A percentile compares a stretch with the other conserved stretches of the same genome.
phyloP scores from a whole-genome alignment of 805 yeast genomes.

The Candida quercuum region DNA sequence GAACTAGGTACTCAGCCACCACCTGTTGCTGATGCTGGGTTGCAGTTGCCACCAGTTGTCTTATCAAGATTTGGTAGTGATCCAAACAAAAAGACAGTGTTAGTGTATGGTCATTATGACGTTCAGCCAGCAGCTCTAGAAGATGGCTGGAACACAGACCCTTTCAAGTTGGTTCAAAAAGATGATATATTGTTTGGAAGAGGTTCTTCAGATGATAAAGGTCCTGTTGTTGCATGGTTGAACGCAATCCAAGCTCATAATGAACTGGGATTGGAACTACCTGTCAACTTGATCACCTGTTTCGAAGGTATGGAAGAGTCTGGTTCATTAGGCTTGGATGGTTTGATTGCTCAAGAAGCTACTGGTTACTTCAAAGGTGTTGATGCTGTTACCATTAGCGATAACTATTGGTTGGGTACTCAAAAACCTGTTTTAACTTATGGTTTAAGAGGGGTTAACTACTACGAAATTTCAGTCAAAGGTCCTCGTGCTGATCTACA shows the following conservation, averaged over 20 bases:
- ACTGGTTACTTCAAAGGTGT: constrained; percentile 75
- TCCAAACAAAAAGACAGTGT: constrained; percentile 77
- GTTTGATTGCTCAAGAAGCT: constrained; percentile 75
- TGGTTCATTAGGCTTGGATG: constrained; percentile 90
- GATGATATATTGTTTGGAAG: constrained; percentile 78
- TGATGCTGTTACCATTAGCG: constrained; percentile 93
- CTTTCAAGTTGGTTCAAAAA: constrained; percentile 70
- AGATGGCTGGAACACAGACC: constrained; percentile 96
- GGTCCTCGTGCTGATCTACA: constrained; percentile 98
- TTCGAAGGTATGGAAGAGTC: constrained; percentile 99
- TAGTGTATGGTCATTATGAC: constrained; percentile 95
- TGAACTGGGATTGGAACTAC: constrained; percentile 78
- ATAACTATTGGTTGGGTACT: constrained; percentile 98
- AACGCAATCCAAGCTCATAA: constrained; percentile 88
- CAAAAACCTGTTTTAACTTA: constrained; percentile 94
- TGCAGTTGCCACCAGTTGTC: constrained; percentile 91
- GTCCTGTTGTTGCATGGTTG: constrained; percentile 97
- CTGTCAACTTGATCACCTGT: constrained; percentile 88
- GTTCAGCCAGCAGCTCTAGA: constrained; percentile 92
- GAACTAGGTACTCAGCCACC: constrained; percentile 89
- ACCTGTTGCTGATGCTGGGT: constrained; percentile 62
- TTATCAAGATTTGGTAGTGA: constrained; percentile 82
- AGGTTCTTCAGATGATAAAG: constrained; percentile 97
- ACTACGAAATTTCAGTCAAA: constrained; percentile 72
- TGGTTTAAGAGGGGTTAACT: constrained; percentile 95